These are phyloP conservation scores for Diplodia scrobiculata DNA, from an alignment of 2,329 filamentous ascomycete genomes.

Conservation along the genomic window DNA sequence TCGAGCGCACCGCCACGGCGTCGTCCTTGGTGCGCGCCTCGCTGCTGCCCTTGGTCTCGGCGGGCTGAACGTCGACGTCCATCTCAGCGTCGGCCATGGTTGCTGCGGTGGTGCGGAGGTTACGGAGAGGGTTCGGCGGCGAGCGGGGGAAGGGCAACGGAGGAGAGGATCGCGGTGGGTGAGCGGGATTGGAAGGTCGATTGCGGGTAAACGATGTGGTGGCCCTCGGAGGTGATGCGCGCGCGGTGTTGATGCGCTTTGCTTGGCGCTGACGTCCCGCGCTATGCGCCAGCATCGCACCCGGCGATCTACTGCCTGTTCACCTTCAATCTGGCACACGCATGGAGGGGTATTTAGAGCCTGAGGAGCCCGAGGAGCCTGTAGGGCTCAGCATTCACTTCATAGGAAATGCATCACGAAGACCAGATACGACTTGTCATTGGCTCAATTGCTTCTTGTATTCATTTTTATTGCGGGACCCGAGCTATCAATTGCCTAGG, in stretches of 20 bases:
- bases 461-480: neutral
- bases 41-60: slow-evolving; percentile 4
- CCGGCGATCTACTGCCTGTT: neutral
- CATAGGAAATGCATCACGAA: neutral
- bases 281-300: neutral
- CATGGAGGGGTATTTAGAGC: neutral
- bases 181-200: neutral
- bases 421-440: neutral
- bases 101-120: slow-evolving; percentile 8
- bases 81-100: slow-evolving; percentile 26
- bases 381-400: too few species aligned
- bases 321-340: neutral
- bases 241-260: slow-evolving; percentile 20
- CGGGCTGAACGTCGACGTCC: slow-evolving; percentile 20
- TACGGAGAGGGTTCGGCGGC: neutral
- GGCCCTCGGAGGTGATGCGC: slow-evolving; percentile 2
- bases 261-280: slow-evolving; percentile 15
- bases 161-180: neutral
- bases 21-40: slow-evolving; percentile 69
- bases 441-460: slow-evolving; percentile 8
- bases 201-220: neutral
- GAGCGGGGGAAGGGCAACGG: neutral
- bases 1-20: slow-evolving; percentile 79
- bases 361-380: neutral
- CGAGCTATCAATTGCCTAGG: neutral